Percentiles rank a stretch among this genome's conserved stretches.
phyloP scores from a whole-genome alignment of 2,329 filamentous ascomycete species.

The Aspergillus novofumigatus region DNA sequence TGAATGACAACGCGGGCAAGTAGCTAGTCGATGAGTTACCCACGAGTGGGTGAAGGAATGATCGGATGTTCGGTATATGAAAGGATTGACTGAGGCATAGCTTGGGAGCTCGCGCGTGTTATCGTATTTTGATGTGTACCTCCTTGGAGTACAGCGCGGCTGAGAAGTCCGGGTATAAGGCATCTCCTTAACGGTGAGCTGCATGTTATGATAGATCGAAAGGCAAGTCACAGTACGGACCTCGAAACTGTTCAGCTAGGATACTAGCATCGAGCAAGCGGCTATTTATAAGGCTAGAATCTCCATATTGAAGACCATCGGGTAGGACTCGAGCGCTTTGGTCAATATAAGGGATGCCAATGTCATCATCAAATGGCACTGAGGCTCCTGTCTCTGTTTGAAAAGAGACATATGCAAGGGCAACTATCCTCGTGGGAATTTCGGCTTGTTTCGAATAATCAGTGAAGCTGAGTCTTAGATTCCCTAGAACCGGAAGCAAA shows the following conservation, averaged over 20 bases:
- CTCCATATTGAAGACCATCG: not conserved
- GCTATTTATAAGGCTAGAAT: not conserved
- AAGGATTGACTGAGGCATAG: conserved; percentile 20
- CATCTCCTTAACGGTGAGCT: not conserved
- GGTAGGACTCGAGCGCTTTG: not conserved
- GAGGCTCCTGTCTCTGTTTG: not conserved
- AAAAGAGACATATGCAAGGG: not conserved
- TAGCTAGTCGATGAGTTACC: conserved; percentile 11
- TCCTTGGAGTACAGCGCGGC: not conserved
- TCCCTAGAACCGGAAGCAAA: not conserved
- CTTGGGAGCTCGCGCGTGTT: conserved; percentile 11
- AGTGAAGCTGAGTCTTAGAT: not conserved
- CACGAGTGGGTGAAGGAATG: conserved; percentile 22
- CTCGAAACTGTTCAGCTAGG: not conserved
- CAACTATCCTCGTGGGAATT: not conserved
- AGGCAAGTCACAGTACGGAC: not conserved
- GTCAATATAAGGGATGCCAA: not conserved
- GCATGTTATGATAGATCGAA: not conserved
- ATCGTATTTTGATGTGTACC: conserved; percentile 2
- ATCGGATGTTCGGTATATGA: conserved; percentile 13
- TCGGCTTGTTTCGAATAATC: not conserved
- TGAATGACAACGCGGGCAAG: conserved; percentile 16
- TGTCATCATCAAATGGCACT: not conserved
- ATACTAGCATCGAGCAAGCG: not conserved
- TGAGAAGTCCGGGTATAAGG: conserved; percentile 2